Evolutionary conservation across 148 eudicot genomes (phyloP), one percentile per base, ranked within the genome.

Genomic region (Limonium bicolor): DNA sequence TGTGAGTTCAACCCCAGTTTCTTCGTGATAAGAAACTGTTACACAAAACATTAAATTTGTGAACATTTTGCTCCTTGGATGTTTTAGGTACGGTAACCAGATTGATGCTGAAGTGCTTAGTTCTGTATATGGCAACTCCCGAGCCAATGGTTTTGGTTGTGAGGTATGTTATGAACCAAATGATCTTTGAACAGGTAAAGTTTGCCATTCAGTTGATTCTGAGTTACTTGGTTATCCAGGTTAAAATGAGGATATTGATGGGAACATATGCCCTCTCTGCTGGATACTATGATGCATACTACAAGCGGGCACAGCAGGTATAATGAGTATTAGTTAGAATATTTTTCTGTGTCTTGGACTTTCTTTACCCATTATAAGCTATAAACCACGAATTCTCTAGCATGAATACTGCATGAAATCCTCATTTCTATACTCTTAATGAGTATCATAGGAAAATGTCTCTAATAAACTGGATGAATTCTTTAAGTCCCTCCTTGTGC

Each of bases 281-380:
- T 45, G 99, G 99, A 47, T 92, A 92, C 59, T 92, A 92, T 62
- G 95, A 92, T 73, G 99, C 95, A 46, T 92, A 75, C 66, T 92
- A 92, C 75, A 92, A 92, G 66, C 88, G 95, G 24, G 99, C 99
- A 17, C 99, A 92, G 59, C 99, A 92, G 99, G 99, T 85, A 62
- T 29, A 1, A 11, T 7, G 12, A 16, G 12, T 18, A 7, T 17
- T 22, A 5, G 11, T 22, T 20, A 3, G 11, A 12, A 17, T 2
- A 7, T 12, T 38, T 17, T 8, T 2, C 3, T 12, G 10, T n/a
- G 19, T 38, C 19, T 38, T n/a, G 10, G 14, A 2, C 7, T 9
- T 1, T 38, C 14, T 7, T 17, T 16, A 38, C 19, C 17, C 14
- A n/a, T n/a, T n/a, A n/a, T n/a, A n/a, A n/a, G n/a, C n/a, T n/a